These are phyloP conservation scores for Solanum corneliomulleri DNA, from an alignment of 257 asterid genomes.

Conservation along the genomic window DNA sequence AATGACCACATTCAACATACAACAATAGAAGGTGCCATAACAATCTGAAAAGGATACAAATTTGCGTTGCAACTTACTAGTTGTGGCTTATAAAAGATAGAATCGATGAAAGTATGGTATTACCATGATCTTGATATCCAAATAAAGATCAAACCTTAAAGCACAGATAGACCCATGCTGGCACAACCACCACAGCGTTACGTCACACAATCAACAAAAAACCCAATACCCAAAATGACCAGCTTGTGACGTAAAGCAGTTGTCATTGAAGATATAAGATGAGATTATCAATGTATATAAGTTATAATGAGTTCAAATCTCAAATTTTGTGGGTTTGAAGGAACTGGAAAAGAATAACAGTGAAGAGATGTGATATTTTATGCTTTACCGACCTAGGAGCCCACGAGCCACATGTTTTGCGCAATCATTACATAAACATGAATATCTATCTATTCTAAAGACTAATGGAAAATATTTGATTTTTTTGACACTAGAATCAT, in stretches of 20 bases:
- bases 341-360: too few species aligned
- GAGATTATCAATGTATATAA: neutral
- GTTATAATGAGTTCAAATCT: neutral
- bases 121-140: neutral
- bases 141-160: too few species aligned
- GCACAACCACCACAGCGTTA: neutral
- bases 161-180: neutral
- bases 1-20: neutral
- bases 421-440: too few species aligned
- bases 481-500: neutral
- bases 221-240: neutral
- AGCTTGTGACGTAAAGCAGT: neutral
- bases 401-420: neutral
- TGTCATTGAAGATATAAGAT: neutral
- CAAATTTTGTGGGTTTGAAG: neutral
- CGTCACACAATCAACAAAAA: neutral
- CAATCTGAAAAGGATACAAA: neutral
- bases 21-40: neutral
- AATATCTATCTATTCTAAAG: neutral
- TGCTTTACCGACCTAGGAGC: neutral
- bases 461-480: neutral
- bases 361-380: too few species aligned
- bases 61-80: neutral
- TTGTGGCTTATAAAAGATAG: neutral
- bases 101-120: neutral